A percentile compares a stretch with the other conserved stretches of the same genome.
Conservation (phyloP, 768 basidiomycete species). For the Tricholoma sp. region DNA sequence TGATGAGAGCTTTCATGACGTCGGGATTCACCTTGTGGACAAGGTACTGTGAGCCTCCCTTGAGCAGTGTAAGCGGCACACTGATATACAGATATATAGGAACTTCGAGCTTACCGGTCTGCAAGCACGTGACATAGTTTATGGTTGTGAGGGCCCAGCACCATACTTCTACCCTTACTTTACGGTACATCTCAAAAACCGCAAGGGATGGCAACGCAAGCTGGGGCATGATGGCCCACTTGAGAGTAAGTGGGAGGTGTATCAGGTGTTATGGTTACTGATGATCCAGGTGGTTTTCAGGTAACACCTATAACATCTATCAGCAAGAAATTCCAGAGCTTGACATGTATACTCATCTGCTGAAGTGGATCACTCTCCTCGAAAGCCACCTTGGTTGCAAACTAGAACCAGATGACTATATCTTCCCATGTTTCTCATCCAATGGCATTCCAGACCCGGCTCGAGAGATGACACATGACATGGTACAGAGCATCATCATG, state of each 20-base stretch:
- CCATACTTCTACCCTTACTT: slow-evolving; percentile 19
- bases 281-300: background rate
- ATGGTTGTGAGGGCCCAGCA: slow-evolving; percentile 4
- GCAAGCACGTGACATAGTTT: slow-evolving; percentile 4
- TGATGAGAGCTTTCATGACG: slow-evolving; percentile 13
- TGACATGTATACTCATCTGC: background rate
- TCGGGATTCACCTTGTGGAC: slow-evolving; percentile 11
- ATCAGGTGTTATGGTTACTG: background rate
- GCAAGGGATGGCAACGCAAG: background rate
- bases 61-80: background rate
- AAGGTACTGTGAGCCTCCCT: slow-evolving; percentile 3
- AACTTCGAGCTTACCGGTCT: slow-evolving; percentile 7
- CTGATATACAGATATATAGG: slow-evolving; percentile 4
- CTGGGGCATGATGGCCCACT: background rate
- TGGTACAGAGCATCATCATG: slow-evolving; percentile 21
- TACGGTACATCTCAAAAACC: background rate
- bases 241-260: background rate
- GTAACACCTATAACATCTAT: background rate
- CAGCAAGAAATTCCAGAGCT: background rate
- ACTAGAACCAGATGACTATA: slow-evolving; percentile 20
- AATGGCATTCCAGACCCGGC: slow-evolving; percentile 13
- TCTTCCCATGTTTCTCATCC: slow-evolving; percentile 25
- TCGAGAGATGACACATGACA: background rate
- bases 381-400: slow-evolving; percentile 12
- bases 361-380: slow-evolving; percentile 9